Base-by-base conservation (phyloP, 768 basidiomycete genomes). In the Boletales sp. region DNA sequence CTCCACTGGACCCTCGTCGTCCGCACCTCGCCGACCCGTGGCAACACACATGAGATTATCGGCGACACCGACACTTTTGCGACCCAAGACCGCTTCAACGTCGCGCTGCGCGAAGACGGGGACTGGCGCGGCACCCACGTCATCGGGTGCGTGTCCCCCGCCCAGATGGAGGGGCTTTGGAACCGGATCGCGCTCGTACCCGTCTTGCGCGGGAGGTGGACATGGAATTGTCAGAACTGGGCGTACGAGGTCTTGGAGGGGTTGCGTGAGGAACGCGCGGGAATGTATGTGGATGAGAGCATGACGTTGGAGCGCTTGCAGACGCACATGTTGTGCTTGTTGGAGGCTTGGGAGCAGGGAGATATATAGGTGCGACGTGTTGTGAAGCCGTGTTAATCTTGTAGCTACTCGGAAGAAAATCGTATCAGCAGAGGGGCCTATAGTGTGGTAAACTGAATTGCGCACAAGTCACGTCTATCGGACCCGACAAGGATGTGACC, bases 221-320 rank as follows among this genome's bases (percentile, higher is more conserved):
- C 31, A 3, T 66, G 65, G 66, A 60, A 66, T 42, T 57, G 52
- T 38, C 66, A 67, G 41, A 60, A 55, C 17, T 65, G 64, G 66
- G 66, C 66, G 33, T 55, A 51, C 18, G 65, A 67, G 0, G 54
- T 41, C 31, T 42, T 67, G 36, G 12, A 34, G n/a, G 50, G 54
- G 35, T 31, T 68, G 13, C 25, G 25, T 1, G 3, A 4, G 25
- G 43, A 55, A 2, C n/a, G 37, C 3, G 15, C 39, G 0, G 46
- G 40, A 17, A 19, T 68, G 17, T 55, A 60, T 8, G 57, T 60
- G 37, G 58, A 59, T 17, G 45, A n/a, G 37, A 39, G 52, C 15
- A 21, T 67, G 33, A 55, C 51, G 8, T 41, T 58, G 7, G 50
- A 35, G 0, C 46, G 34, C 2, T 33, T 67, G 17, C 63, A 63